Percentiles rank a stretch among this genome's conserved stretches.
These are phyloP conservation scores for Eucalyptus regnans DNA, from an alignment of 345 rosid species.

Conservation along the genomic window DNA sequence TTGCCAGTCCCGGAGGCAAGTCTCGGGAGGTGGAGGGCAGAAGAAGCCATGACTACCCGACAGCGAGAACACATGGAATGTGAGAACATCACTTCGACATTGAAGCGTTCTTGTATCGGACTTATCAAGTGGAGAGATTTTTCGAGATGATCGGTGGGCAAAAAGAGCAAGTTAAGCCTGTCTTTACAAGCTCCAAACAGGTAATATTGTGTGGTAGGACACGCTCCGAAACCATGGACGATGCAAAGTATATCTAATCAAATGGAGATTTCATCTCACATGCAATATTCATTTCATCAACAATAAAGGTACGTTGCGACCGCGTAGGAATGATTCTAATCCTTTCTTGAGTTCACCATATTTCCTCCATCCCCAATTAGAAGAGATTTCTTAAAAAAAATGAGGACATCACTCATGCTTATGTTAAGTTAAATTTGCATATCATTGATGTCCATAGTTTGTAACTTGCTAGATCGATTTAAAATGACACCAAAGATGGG, in stretches of 20 bases:
- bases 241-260: not conserved
- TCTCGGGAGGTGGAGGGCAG: not conserved
- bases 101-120: not conserved
- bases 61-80: not conserved
- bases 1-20: too few relatives aligned
- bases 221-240: not conserved
- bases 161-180: not conserved
- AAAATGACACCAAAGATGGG: not conserved
- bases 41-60: not conserved
- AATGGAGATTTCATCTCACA: not conserved
- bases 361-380: not conserved
- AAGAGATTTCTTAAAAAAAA: not conserved
- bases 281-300: not conserved
- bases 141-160: not conserved
- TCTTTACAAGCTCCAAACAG: not conserved
- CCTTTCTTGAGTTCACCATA: not conserved
- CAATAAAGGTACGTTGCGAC: rapidly evolving
- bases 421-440: not conserved
- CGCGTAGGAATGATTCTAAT: not conserved
- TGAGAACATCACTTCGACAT: not conserved
- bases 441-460: not conserved
- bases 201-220: not conserved
- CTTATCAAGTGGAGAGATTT: not conserved
- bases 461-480: not conserved
- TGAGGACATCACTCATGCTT: rapidly evolving